These are phyloP conservation scores for Circinella minor DNA, from an alignment of 371 early-diverging fungal species.

Conservation along the genomic window DNA sequence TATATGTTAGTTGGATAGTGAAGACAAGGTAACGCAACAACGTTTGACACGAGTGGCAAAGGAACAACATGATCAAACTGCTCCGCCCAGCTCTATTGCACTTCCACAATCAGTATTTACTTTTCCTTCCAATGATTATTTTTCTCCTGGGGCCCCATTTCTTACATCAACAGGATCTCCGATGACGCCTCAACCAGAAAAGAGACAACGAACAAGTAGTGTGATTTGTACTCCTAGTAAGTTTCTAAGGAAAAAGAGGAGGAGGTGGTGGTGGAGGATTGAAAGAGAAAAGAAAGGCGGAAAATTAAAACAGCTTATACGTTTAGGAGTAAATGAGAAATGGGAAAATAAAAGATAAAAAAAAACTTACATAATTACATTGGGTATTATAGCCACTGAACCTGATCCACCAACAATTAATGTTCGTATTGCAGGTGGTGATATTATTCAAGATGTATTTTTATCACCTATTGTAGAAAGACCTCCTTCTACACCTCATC, in stretches of 20 bases:
- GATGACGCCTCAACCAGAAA: conserved; percentile 13
- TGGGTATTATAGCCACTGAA: conserved; percentile 1
- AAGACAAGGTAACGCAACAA: conserved; percentile 17
- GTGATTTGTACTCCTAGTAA: conserved; percentile 2
- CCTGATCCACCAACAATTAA: conserved; percentile 24
- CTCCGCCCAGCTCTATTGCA: conserved; percentile 6
- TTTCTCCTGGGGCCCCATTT: conserved; percentile 21
- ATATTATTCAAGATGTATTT: conserved; percentile 24
- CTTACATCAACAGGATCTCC: conserved; percentile 16
- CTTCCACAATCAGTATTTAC: conserved; percentile 19
- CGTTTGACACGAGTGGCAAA: conserved; percentile 11
- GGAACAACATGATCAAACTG: conserved; percentile 7
- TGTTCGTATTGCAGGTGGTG: conserved; percentile 26
- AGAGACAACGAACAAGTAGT: conserved; percentile 7
- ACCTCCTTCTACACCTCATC: conserved; percentile 14
- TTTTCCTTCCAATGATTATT: conserved; percentile 19
- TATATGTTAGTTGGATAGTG: conserved; percentile 11
- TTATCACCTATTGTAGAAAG: conserved; percentile 25
- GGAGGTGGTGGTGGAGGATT: not conserved
- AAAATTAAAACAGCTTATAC: too few relatives aligned
- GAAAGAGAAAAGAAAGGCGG: not conserved
- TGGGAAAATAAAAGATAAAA: too few relatives aligned
- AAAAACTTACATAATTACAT: not conserved
- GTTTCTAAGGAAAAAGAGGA: not conserved
- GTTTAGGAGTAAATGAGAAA: not conserved